These are phyloP conservation scores for Mycena chlorophos DNA, from an alignment of 768 basidiomycete genomes.

Conservation along the genomic window DNA sequence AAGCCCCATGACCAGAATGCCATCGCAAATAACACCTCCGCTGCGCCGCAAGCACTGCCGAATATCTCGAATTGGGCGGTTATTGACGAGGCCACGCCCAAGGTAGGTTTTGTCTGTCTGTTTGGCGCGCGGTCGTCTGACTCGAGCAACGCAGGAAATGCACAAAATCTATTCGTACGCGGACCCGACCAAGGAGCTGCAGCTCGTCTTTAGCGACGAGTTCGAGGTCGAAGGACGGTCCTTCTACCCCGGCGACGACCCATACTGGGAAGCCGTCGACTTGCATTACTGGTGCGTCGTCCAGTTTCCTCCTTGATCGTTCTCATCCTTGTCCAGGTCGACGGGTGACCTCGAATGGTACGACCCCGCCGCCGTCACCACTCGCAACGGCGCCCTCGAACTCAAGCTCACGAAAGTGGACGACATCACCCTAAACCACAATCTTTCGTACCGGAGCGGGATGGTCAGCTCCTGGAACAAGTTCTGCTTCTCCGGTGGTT, in stretches of 20 bases:
- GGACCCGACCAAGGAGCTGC: background rate
- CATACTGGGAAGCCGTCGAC: constrained; percentile 55
- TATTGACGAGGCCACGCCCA: background rate
- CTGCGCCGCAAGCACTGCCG: background rate
- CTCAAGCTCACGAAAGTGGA: constrained; percentile 62
- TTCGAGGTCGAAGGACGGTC: background rate
- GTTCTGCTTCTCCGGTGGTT: constrained; percentile 81
- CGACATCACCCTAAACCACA: constrained; percentile 48
- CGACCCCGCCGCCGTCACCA: constrained; percentile 65
- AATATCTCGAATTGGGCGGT: background rate
- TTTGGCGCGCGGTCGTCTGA: background rate
- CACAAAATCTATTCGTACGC: background rate
- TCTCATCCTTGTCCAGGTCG: background rate
- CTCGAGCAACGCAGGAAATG: background rate
- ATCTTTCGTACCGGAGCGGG: constrained; percentile 58
- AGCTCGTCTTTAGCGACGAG: too few species aligned
- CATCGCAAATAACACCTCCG: background rate
- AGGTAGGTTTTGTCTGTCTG: background rate
- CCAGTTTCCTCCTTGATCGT: constrained; percentile 30
- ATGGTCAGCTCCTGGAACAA: constrained; percentile 31
- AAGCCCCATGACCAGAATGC: background rate
- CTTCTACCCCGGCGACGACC: constrained; percentile 42
- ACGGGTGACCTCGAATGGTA: constrained; percentile 46
- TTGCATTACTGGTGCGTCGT: constrained; percentile 69
- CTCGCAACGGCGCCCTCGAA: constrained; percentile 65